These are phyloP conservation scores for Petrea volubilis DNA, from an alignment of 257 asterid species.

Conservation along the genomic window DNA sequence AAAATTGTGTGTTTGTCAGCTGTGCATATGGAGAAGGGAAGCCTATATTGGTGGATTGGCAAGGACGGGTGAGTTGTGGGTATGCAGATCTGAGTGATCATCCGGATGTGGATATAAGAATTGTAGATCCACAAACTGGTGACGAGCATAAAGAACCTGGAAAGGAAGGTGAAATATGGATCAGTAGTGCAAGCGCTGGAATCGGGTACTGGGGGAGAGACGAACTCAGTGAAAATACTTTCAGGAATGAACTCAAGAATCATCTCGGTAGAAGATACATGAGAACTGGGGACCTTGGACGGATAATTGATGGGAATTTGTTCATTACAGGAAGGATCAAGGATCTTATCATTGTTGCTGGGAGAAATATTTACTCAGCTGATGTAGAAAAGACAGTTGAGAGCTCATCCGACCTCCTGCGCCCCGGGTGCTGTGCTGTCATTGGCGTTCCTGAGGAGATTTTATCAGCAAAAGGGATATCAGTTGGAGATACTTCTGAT, in stretches of 20 bases:
- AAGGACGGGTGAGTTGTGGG: slow-evolving; percentile 82
- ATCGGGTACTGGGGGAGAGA: slow-evolving; percentile 75
- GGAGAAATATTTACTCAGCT: slow-evolving; percentile 76
- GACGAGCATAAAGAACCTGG: slow-evolving; percentile 48
- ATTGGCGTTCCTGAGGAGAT: slow-evolving; percentile 81
- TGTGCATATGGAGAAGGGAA: slow-evolving; percentile 80
- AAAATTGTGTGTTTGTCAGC: slow-evolving; percentile 77
- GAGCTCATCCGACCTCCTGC: slow-evolving; percentile 66
- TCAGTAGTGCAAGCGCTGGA: slow-evolving; percentile 81
- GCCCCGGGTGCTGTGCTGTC: slow-evolving; percentile 88
- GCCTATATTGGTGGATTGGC: slow-evolving; percentile 77
- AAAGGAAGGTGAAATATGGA: slow-evolving; percentile 86
- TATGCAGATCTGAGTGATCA: slow-evolving; percentile 42
- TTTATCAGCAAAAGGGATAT: slow-evolving; percentile 59
- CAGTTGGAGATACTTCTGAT: slow-evolving; percentile 58
- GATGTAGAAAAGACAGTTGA: slow-evolving; percentile 88
- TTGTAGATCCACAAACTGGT: slow-evolving; percentile 62
- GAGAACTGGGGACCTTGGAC: slow-evolving; percentile 75
- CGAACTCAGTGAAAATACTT: slow-evolving; percentile 54
- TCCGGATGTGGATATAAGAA: slow-evolving; percentile 56
- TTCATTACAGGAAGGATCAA: slow-evolving; percentile 86
- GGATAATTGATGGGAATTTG: slow-evolving; percentile 56
- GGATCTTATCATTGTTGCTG: slow-evolving; percentile 85
- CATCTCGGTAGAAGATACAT: slow-evolving; percentile 50
- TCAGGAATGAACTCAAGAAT: slow-evolving; percentile 38